phyloP scores from a whole-genome alignment of 495 filamentous ascomycete genomes.

The Cudoniella acicularis region DNA sequence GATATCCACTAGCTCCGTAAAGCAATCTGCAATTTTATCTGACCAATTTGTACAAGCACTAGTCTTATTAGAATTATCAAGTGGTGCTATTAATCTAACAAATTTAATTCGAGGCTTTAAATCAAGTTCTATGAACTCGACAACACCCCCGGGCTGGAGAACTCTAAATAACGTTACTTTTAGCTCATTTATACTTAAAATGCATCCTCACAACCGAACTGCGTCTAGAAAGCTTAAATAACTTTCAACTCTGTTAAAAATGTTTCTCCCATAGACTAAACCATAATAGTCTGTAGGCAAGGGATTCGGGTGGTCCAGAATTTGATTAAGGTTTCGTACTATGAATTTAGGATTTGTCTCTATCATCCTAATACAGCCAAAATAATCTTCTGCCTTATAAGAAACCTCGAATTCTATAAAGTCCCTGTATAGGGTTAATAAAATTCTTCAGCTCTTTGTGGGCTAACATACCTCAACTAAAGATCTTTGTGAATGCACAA shows the following conservation, averaged over 20 bases:
- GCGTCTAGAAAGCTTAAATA: slow-evolving; percentile 24
- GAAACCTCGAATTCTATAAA: slow-evolving; percentile 8
- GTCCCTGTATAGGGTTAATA: slow-evolving; percentile 10
- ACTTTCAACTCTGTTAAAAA: slow-evolving; percentile 24
- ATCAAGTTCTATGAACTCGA: slow-evolving; percentile 28
- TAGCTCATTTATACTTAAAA: background rate
- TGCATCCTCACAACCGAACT: slow-evolving; percentile 16
- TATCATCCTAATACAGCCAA: slow-evolving; percentile 6
- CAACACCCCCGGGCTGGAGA: slow-evolving; percentile 25
- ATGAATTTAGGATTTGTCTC: slow-evolving; percentile 24
- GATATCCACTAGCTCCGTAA: slow-evolving; percentile 17
- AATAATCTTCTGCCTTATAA: slow-evolving; percentile 10
- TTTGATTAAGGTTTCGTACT: slow-evolving; percentile 22
- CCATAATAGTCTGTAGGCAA: slow-evolving; percentile 22
- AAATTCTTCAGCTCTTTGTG: too few relatives aligned
- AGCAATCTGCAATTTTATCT: slow-evolving; percentile 22
- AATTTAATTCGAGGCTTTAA: slow-evolving; percentile 16
- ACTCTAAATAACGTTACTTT: slow-evolving; percentile 6
- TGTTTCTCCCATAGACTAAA: slow-evolving; percentile 21
- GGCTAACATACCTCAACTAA: slow-evolving; percentile 11
- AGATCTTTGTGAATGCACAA: slow-evolving; percentile 4
- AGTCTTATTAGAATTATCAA: slow-evolving; percentile 1
- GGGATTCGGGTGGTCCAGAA: slow-evolving; percentile 13
- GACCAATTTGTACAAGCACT: slow-evolving; percentile 16
- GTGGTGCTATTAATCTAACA: background rate